These are phyloP conservation scores for Zygotorulaspora danielsina DNA, from an alignment of 805 yeast genomes.

Conservation along the genomic window DNA sequence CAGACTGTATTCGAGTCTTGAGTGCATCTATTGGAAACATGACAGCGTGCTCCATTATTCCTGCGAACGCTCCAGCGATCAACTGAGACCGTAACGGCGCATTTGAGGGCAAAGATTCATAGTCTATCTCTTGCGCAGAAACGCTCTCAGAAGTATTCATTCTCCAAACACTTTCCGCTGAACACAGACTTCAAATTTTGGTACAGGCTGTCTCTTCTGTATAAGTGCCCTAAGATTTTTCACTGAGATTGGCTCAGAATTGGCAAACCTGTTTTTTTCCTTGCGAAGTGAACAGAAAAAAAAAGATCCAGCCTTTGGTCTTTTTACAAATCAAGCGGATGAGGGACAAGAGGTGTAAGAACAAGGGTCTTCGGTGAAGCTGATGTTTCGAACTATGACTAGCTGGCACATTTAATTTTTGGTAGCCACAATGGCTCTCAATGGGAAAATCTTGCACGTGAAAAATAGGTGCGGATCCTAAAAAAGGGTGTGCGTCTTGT, in stretches of 20 bases:
- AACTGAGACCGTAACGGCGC: constrained; percentile 81
- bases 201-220: not conserved
- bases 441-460: too few species aligned
- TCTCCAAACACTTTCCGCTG: not conserved
- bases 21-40: constrained; percentile 97
- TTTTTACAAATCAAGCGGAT: too few species aligned
- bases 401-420: too few species aligned
- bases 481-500: too few species aligned
- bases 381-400: too few species aligned
- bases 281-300: not conserved
- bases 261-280: constrained; percentile 1
- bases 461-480: too few species aligned
- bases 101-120: constrained; percentile 85
- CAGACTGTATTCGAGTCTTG: constrained; percentile 84
- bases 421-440: too few species aligned
- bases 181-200: not conserved
- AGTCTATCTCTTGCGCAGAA: constrained; percentile 57
- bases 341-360: too few species aligned
- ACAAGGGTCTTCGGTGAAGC: too few species aligned
- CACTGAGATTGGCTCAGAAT: not conserved
- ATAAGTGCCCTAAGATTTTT: not conserved
- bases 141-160: constrained; percentile 14
- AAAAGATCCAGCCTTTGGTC: too few species aligned
- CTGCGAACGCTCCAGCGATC: constrained; percentile 97
- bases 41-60: constrained; percentile 95